Conservation (phyloP, 352 stramenopile species). For the Pilasporangium apinafurcum region DNA sequence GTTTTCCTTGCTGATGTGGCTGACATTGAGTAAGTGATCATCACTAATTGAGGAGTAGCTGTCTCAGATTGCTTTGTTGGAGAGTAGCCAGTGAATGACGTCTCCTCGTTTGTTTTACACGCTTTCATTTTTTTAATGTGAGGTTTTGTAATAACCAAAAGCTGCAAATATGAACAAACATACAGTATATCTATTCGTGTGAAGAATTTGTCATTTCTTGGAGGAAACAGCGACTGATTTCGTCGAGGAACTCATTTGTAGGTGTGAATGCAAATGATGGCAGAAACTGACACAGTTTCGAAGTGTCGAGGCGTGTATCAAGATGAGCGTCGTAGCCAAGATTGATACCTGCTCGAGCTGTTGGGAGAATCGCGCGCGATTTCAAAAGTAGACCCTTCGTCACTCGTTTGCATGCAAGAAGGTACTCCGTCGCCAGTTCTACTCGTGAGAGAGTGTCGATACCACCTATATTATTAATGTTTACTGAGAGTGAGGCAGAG, state of each 20-base stretch:
- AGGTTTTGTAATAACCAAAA: neutral
- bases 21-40: constrained; percentile 32
- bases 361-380: constrained; percentile 17
- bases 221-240: no score
- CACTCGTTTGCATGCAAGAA: constrained; percentile 9
- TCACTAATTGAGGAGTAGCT: neutral
- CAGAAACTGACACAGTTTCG: constrained; percentile 14
- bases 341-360: constrained; percentile 17
- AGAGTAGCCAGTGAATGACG: neutral
- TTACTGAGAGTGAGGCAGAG: neutral
- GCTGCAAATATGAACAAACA: no score
- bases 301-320: constrained; percentile 30
- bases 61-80: no score
- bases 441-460: constrained; percentile 39
- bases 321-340: constrained; percentile 43
- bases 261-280: constrained; percentile 10
- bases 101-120: neutral
- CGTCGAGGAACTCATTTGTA: constrained; percentile 7
- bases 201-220: no score
- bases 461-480: constrained; percentile 18
- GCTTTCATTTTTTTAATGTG: neutral
- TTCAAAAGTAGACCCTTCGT: neutral
- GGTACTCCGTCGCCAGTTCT: constrained; percentile 26
- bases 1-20: constrained; percentile 29
- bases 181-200: no score